Conservation (phyloP, 2,329 filamentous ascomycete genomes). For the Aspergillus sp. region DNA sequence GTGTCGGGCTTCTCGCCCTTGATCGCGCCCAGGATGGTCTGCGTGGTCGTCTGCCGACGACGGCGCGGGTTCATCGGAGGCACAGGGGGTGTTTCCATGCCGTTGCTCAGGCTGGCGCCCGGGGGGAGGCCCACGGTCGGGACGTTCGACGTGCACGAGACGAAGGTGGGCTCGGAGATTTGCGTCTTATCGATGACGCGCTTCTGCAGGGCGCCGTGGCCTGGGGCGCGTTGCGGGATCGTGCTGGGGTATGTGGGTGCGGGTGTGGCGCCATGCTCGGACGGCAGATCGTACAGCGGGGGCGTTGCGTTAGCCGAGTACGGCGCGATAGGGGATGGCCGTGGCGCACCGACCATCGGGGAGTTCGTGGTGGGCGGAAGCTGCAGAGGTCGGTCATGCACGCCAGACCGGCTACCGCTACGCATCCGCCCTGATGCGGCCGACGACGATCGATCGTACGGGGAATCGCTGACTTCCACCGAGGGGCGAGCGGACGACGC, state of each 20-base stretch:
- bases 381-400: conserved; percentile 33
- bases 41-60: conserved; percentile 47
- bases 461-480: conserved; percentile 27
- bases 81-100: conserved; percentile 51
- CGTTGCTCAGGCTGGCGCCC: conserved; percentile 55
- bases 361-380: conserved; percentile 23
- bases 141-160: conserved; percentile 55
- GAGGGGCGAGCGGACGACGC: conserved; percentile 39
- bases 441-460: conserved; percentile 38
- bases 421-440: conserved; percentile 38
- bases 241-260: conserved; percentile 21
- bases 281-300: conserved; percentile 45
- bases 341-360: conserved; percentile 39
- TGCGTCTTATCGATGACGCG: conserved; percentile 58
- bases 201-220: conserved; percentile 46
- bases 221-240: conserved; percentile 28
- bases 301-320: conserved; percentile 55
- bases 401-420: conserved; percentile 36
- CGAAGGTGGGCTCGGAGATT: conserved; percentile 59
- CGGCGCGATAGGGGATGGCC: conserved; percentile 46
- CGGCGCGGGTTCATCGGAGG: conserved; percentile 61
- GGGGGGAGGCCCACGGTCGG: conserved; percentile 57
- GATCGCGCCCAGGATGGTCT: conserved; percentile 38
- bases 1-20: conserved; percentile 35
- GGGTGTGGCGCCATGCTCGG: conserved; percentile 41